Evolutionary conservation across 768 basidiomycete genomes (phyloP), one percentile per base, ranked within the genome.

Genomic region (Lentinus brumalis): DNA sequence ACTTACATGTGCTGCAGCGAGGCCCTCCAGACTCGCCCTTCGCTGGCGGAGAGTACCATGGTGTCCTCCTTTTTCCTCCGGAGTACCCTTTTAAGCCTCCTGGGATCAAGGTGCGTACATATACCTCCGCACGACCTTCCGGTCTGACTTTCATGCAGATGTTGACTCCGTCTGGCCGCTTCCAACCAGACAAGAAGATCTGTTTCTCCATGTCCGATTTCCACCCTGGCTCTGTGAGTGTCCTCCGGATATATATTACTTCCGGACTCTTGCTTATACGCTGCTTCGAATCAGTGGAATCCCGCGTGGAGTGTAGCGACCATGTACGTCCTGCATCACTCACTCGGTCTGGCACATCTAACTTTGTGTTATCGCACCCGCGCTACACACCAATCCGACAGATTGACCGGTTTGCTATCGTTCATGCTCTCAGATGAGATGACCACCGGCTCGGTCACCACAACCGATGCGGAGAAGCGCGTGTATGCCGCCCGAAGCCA

Each of bases 141-240:
- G 31, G 31, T 53, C 46, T 56, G 40, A 59, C 45, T 38, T 12
- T 1, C 53, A n/a, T 41, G 45, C 60, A 95, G 93, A 93, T 95
- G 92, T 83, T 87, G 67, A 95, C 94, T 14, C 94, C 94, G 0
- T 92, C 91, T 5, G 94, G 94, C 18, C 86, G 94, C 60, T 96
- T 96, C 76, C 86, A 91, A 66, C 91, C 92, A 21, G 92, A 94
- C 80, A 88, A 86, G 78, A 97, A 95, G 82, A 97, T 98, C 57
- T 98, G 96, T 73, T 96, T 97, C 77, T 96, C 94, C 26, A 97
- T 98, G 94, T 94, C 93, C 4, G 93, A 95, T 74, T 95, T 94
- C 70, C 94, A 95, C 70, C 92, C 94, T 0, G 92, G 92, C 62
- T 84, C 91, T 12, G 92, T 93, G 67, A 72, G 90, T 83, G 5